Conservation (phyloP, 257 asterid species). For the Euphrasia confusa region DNA sequence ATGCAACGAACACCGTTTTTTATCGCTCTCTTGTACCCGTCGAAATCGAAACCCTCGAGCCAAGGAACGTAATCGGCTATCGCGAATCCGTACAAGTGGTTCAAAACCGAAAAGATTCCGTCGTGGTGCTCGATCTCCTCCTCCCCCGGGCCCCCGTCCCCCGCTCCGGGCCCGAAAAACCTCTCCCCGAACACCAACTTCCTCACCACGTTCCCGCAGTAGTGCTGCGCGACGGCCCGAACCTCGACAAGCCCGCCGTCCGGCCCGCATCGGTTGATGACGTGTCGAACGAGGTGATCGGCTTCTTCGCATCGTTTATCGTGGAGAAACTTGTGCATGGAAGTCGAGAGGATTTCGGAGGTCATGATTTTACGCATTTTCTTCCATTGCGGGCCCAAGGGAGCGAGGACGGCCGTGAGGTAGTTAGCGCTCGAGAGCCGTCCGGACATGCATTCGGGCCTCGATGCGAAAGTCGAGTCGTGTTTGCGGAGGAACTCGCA, state of each 20-base stretch:
- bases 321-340: constrained; percentile 22
- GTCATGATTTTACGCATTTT: constrained; percentile 28
- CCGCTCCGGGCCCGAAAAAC: constrained; percentile 24
- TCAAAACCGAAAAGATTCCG: constrained; percentile 18
- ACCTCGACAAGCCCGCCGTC: constrained; percentile 22
- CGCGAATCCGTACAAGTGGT: constrained; percentile 4
- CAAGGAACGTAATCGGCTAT: constrained; percentile 32
- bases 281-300: constrained; percentile 27
- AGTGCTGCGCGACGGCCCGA: constrained; percentile 13
- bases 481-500: constrained; percentile 29
- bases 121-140: constrained; percentile 33
- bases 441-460: constrained; percentile 30
- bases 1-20: constrained; percentile 11
- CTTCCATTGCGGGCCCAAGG: constrained; percentile 24
- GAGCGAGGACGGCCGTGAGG: constrained; percentile 6
- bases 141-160: constrained; percentile 33
- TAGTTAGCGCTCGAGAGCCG: constrained; percentile 14
- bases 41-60: constrained; percentile 29
- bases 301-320: constrained; percentile 30
- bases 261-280: constrained; percentile 1
- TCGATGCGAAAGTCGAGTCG: constrained; percentile 20
- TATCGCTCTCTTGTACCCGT: constrained; percentile 27
- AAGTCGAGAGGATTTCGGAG: constrained; percentile 27
- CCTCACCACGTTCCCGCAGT: constrained; percentile 29
- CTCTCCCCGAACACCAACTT: constrained; percentile 22